These are phyloP conservation scores for Torulaspora microellipsoides DNA, from an alignment of 805 yeast species.

Conservation along the genomic window DNA sequence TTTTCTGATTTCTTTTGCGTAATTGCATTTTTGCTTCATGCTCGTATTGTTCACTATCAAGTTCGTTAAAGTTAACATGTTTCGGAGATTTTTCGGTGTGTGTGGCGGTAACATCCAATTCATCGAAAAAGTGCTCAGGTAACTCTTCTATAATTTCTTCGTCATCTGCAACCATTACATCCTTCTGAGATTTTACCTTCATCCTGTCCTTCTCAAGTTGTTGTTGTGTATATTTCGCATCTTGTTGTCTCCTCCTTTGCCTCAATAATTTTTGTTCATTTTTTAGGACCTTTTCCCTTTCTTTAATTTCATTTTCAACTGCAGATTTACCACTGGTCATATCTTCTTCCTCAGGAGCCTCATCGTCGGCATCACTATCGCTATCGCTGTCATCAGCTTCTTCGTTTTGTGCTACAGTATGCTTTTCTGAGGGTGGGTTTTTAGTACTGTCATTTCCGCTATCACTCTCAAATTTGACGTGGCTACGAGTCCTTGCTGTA, in stretches of 20 bases:
- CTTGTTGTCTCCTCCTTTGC: slow-evolving; percentile 34
- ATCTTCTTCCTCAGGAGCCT: slow-evolving; percentile 50
- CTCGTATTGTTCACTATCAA: slow-evolving; percentile 14
- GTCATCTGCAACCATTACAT: slow-evolving; percentile 13
- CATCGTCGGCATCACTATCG: slow-evolving; percentile 34
- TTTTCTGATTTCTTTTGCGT: slow-evolving; percentile 31
- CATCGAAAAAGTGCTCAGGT: slow-evolving; percentile 39
- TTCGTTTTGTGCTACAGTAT: slow-evolving; percentile 11
- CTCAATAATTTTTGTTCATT: slow-evolving; percentile 27
- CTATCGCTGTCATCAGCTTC: slow-evolving; percentile 18
- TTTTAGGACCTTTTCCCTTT: slow-evolving; percentile 26
- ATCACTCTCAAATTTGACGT: slow-evolving; percentile 27
- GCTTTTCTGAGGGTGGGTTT: slow-evolving; percentile 3
- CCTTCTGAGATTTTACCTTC: slow-evolving; percentile 6
- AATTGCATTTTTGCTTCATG: slow-evolving; percentile 17
- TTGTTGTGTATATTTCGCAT: slow-evolving; percentile 30
- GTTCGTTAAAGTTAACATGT: slow-evolving; percentile 36
- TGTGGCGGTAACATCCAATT: slow-evolving; percentile 20
- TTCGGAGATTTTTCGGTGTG: slow-evolving; percentile 21
- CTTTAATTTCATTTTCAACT: slow-evolving; percentile 24
- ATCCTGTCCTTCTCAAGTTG: slow-evolving; percentile 30
- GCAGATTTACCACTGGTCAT: slow-evolving; percentile 26
- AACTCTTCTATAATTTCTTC: slow-evolving; percentile 36
- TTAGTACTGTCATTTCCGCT: slow-evolving; percentile 11
- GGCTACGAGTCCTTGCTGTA: slow-evolving; percentile 13